phyloP scores from a whole-genome alignment of 257 asterid species.

The Forsythia viridissima region DNA sequence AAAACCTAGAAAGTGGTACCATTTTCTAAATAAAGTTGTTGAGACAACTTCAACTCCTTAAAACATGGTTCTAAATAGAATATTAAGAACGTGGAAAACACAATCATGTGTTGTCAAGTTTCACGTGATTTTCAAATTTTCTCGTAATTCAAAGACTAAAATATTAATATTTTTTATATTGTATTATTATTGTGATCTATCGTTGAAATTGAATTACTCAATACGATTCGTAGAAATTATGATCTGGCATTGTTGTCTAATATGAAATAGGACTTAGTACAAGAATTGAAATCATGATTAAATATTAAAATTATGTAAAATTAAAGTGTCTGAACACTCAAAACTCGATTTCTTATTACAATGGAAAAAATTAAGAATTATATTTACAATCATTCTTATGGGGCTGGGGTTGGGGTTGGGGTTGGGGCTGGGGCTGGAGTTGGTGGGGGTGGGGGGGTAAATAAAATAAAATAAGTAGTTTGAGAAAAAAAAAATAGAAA shows the following conservation, averaged over 20 bases:
- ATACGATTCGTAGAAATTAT: too few relatives aligned
- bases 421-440: too few relatives aligned
- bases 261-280: too few relatives aligned
- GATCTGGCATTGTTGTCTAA: neutral
- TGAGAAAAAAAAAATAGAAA: too few relatives aligned
- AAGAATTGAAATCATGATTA: neutral
- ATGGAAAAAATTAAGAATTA: too few relatives aligned
- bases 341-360: too few relatives aligned
- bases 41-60: constrained; percentile 8
- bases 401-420: too few relatives aligned
- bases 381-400: too few relatives aligned
- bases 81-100: neutral
- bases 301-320: too few relatives aligned
- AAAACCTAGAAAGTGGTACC: neutral
- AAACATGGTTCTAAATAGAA: neutral
- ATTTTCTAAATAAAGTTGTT: neutral
- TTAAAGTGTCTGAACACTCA: too few relatives aligned
- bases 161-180: neutral
- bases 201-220: neutral
- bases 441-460: too few relatives aligned
- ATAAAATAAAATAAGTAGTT: too few relatives aligned
- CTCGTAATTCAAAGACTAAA: neutral
- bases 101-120: constrained; percentile 2
- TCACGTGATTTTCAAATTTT: neutral
- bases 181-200: neutral